A percentile compares a stretch with the other conserved stretches of the same genome.
phyloP scores from a whole-genome alignment of 1,284 basidiomycete species.

The Coniophora puteana region DNA sequence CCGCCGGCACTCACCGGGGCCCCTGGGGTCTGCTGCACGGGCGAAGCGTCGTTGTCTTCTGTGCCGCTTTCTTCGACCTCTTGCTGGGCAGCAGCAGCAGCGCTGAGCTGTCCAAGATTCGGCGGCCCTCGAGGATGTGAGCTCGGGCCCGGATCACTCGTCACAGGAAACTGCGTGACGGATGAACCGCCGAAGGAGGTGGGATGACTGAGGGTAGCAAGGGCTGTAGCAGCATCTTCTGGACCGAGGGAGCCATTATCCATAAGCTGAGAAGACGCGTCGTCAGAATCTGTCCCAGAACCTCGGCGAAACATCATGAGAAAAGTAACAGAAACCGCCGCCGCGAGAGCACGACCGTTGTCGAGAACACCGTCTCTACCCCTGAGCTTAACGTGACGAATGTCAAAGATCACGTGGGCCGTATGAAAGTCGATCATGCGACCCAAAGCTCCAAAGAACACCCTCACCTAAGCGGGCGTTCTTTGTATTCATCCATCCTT shows the following conservation, averaged over 20 bases:
- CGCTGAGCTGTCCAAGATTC: constrained; percentile 55
- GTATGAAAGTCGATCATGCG: no score
- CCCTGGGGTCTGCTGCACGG: constrained; percentile 12
- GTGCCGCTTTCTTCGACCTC: constrained; percentile 33
- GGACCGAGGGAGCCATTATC: constrained; percentile 22
- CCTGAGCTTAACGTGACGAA: constrained; percentile 18
- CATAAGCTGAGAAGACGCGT: constrained; percentile 25
- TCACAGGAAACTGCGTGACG: constrained; percentile 23
- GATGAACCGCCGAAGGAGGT: constrained; percentile 10
- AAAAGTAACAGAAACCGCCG: constrained; percentile 5
- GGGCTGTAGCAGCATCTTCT: constrained; percentile 22
- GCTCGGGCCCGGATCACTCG: constrained; percentile 67
- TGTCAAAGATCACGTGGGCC: constrained; percentile 22
- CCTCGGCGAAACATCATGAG: constrained; percentile 20
- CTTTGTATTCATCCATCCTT: no score
- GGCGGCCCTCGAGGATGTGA: constrained; percentile 71
- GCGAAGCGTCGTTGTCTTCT: constrained; percentile 24
- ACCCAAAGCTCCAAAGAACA: no score
- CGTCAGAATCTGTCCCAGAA: constrained; percentile 25
- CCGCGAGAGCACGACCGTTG: not conserved
- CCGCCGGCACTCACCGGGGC: constrained; percentile 28
- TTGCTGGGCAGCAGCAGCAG: constrained; percentile 38
- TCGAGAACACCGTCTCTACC: not conserved
- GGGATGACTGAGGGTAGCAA: constrained; percentile 19
- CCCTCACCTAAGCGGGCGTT: no score